Conservation (phyloP, 1,284 basidiomycete genomes). For the Melanopsichium pennsylvanicum region DNA sequence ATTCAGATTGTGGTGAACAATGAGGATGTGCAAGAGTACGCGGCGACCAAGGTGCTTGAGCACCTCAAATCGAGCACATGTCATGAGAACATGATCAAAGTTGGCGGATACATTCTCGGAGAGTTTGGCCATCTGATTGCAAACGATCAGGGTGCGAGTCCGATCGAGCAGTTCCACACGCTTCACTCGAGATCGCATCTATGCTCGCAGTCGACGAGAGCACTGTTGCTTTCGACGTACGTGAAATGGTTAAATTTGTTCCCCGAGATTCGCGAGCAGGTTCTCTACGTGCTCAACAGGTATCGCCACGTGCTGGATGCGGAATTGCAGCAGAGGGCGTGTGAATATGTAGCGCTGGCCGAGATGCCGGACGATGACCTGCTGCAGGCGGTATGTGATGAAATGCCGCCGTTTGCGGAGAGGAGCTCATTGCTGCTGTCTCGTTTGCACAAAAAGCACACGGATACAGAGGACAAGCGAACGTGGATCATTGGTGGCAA, state of each 20-base stretch:
- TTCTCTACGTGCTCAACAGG: slow-evolving; percentile 94
- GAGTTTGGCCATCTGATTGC: slow-evolving; percentile 94
- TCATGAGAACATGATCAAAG: slow-evolving; percentile 96
- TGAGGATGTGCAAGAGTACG: slow-evolving; percentile 88
- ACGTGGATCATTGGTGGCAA: slow-evolving; percentile 95
- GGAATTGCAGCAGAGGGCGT: slow-evolving; percentile 96
- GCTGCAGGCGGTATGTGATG: slow-evolving; percentile 92
- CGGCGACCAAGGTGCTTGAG: slow-evolving; percentile 90
- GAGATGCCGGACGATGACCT: slow-evolving; percentile 78
- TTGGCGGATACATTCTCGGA: slow-evolving; percentile 94
- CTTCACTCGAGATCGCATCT: slow-evolving; percentile 95
- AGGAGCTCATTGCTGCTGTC: slow-evolving; percentile 83
- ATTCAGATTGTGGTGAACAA: slow-evolving; percentile 99
- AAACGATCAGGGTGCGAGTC: slow-evolving; percentile 90
- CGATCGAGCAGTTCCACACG: slow-evolving; percentile 91
- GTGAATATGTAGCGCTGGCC: slow-evolving; percentile 67
- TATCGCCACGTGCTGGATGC: slow-evolving; percentile 93
- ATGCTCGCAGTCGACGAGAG: slow-evolving; percentile 89
- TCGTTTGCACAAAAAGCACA: slow-evolving; percentile 84
- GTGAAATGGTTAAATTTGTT: slow-evolving; percentile 99
- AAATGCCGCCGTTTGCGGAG: slow-evolving; percentile 98
- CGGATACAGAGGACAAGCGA: slow-evolving; percentile 80
- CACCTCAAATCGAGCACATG: slow-evolving; percentile 86
- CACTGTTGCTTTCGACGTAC: slow-evolving; percentile 92
- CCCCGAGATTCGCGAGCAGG: slow-evolving; percentile 94